Evolutionary conservation across 2,329 filamentous ascomycete genomes (phyloP).

Genomic region (Pestalotiopsis fici): DNA sequence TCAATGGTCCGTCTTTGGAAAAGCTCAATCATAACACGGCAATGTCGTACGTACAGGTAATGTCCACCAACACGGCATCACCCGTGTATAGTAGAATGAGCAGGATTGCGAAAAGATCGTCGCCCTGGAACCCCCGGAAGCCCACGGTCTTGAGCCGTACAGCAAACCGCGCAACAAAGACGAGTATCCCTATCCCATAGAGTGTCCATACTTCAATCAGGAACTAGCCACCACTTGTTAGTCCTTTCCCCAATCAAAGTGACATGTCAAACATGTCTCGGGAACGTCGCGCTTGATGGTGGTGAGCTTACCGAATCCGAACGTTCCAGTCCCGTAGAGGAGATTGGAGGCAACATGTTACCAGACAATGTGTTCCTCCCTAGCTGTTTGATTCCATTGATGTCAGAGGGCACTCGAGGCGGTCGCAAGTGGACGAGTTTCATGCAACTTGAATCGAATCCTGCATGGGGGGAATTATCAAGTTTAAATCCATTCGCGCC

Average conservation of each 20-base stretch:
- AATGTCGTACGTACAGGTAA: neutral
- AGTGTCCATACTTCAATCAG: constrained; percentile 30
- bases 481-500: neutral
- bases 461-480: neutral
- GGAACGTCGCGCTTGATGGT: neutral
- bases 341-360: neutral
- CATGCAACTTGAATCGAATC: neutral
- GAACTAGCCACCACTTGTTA: constrained; percentile 18
- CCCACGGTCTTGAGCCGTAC: constrained; percentile 39
- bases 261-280: neutral
- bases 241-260: neutral
- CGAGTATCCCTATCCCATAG: constrained; percentile 29
- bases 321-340: neutral
- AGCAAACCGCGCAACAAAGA: constrained; percentile 32
- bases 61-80: constrained; percentile 18
- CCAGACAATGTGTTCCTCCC: neutral
- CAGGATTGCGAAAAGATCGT: constrained; percentile 37
- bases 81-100: constrained; percentile 34
- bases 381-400: neutral
- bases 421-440: neutral
- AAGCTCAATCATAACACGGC: neutral
- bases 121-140: constrained; percentile 34
- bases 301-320: neutral
- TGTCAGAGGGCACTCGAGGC: neutral
- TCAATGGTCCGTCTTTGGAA: neutral